These are phyloP conservation scores for Pseudognaphalium luteoalbum DNA, from an alignment of 129 eudicot species.

Conservation along the genomic window DNA sequence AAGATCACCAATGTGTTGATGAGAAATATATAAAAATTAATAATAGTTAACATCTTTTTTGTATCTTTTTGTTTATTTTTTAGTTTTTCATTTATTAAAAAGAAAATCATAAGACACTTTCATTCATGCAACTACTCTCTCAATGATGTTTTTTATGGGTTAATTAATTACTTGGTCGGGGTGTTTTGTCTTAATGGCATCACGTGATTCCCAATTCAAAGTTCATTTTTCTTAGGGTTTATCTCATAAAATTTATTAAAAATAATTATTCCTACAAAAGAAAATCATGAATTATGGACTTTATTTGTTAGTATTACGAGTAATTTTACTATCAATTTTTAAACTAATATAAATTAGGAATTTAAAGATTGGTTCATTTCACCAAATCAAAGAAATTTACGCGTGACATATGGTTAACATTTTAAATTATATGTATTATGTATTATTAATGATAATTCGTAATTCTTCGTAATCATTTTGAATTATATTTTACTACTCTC, in stretches of 20 bases:
- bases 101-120: conserved; percentile 13
- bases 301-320: conserved; percentile 1
- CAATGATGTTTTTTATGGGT: conserved; percentile 42
- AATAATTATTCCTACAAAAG: not conserved
- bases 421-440: no score
- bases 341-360: not conserved
- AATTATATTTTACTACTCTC: no score
- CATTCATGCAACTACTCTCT: conserved; percentile 32
- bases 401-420: not conserved
- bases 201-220: conserved; percentile 99
- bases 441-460: no score
- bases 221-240: conserved; percentile 41
- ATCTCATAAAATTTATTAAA: not conserved
- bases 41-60: conserved; percentile 16
- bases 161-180: conserved; percentile 91
- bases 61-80: conserved; percentile 14
- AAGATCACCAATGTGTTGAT: conserved; percentile 89
- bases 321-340: not conserved
- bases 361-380: not conserved
- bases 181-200: conserved; percentile 94
- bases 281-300: not conserved
- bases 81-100: not conserved
- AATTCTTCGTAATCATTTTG: no score
- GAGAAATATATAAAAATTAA: conserved; percentile 10
- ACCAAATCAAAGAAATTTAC: not conserved